Conservation (phyloP, 345 rosid genomes). For the Eucalyptus cloeziana region DNA sequence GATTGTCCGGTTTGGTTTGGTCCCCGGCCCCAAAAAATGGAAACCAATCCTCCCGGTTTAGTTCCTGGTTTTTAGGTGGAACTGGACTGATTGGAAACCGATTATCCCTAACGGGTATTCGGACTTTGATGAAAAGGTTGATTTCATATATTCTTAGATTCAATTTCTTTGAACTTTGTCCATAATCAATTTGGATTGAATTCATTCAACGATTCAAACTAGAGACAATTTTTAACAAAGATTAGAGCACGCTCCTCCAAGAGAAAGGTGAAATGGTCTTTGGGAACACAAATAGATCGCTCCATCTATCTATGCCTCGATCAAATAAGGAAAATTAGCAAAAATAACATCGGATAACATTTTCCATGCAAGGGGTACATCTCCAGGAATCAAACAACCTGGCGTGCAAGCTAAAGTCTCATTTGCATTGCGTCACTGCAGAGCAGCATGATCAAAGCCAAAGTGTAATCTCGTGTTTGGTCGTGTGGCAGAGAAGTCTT, state of each 20-base stretch:
- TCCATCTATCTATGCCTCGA: not conserved
- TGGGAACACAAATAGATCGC: not conserved
- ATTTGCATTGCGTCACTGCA: not conserved
- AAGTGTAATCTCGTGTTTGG: not conserved
- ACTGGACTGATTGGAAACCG: no score
- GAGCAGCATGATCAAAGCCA: not conserved
- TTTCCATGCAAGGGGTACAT: not conserved
- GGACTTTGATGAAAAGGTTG: no score
- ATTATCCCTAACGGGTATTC: no score
- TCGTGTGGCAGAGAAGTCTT: not conserved
- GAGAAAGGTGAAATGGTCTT: not conserved
- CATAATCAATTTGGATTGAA: accelerated
- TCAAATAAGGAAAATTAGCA: not conserved
- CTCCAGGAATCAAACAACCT: not conserved
- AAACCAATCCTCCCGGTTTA: accelerated
- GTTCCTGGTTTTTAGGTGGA: no score
- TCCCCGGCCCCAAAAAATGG: no score
- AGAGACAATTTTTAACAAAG: no score
- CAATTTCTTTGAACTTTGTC: no score
- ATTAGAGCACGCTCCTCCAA: not conserved
- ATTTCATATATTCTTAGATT: no score
- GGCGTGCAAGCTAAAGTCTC: not conserved
- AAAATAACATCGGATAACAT: not conserved
- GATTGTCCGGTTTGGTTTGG: accelerated
- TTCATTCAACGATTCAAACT: no score